A percentile compares a stretch with the other conserved stretches of the same genome.
phyloP scores from a whole-genome alignment of 805 yeast species.

The Candida coleopterorum region DNA sequence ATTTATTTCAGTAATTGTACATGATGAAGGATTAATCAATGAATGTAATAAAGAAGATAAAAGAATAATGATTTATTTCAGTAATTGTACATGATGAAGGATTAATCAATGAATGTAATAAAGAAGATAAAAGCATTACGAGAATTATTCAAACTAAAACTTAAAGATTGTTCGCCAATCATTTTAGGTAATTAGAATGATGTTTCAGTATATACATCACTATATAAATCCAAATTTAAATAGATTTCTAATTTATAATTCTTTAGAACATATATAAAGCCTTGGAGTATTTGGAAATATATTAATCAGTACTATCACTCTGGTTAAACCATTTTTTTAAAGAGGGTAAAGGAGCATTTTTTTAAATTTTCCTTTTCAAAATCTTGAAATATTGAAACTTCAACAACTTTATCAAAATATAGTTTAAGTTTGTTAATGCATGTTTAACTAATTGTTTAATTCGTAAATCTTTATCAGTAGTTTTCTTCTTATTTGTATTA shows the following conservation, averaged over 20 bases:
- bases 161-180: constrained; percentile 4
- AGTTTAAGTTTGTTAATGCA: constrained; percentile 91
- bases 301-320: neutral
- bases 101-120: neutral
- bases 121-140: neutral
- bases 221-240: neutral
- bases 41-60: neutral
- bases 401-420: constrained; percentile 85
- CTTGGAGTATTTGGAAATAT: constrained; percentile 6
- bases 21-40: neutral
- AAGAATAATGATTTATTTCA: neutral
- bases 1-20: neutral
- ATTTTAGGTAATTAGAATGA: constrained; percentile 4
- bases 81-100: too few relatives aligned
- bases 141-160: neutral
- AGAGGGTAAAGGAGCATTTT: constrained; percentile 2
- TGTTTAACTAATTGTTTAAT: constrained; percentile 92
- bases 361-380: neutral
- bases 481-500: too few relatives aligned
- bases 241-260: neutral
- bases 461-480: constrained; percentile 44
- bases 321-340: too few relatives aligned
- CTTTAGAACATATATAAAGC: neutral
- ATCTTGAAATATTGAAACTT: constrained; percentile 59
- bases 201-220: neutral